These are phyloP conservation scores for Candida glucosophila DNA, from an alignment of 1,139 yeast species.

Conservation along the genomic window DNA sequence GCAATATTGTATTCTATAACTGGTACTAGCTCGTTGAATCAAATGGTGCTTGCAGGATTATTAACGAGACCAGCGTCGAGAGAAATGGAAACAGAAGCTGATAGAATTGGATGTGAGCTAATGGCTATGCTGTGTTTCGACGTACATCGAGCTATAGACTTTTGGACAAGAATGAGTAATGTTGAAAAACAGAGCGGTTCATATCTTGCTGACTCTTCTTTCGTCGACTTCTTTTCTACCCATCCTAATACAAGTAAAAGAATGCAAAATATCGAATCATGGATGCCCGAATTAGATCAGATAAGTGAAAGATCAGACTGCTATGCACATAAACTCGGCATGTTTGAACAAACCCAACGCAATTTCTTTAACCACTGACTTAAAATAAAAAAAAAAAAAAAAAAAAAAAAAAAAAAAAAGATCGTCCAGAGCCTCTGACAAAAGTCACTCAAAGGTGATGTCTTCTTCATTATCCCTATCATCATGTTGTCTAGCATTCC, in stretches of 20 bases:
- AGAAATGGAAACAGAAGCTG: constrained; percentile 94
- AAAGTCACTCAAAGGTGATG: too few species aligned
- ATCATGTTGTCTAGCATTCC: too few species aligned
- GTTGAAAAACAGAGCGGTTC: constrained; percentile 34
- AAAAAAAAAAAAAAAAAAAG: too few species aligned
- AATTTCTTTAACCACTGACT: constrained; percentile 11
- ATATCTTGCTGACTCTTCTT: constrained; percentile 11
- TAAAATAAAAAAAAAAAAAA: too few species aligned
- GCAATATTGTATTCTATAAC: constrained; percentile 33
- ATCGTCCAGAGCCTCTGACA: too few species aligned
- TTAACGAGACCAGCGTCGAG: constrained; percentile 79
- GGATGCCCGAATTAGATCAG: constrained; percentile 64
- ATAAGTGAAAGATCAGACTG: constrained; percentile 27
- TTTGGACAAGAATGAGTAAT: constrained; percentile 78
- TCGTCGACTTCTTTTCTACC: constrained; percentile 66
- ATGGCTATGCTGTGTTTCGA: constrained; percentile 87
- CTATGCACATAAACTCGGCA: constrained; percentile 15
- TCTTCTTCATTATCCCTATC: too few species aligned
- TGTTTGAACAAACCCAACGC: constrained; percentile 11
- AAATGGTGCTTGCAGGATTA: constrained; percentile 48
- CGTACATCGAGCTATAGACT: constrained; percentile 59
- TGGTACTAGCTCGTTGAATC: constrained; percentile 33
- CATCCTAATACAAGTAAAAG: constrained; percentile 83
- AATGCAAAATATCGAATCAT: constrained; percentile 54
- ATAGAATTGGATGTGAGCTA: constrained; percentile 82